Percentiles rank a stretch among this genome's conserved stretches.
phyloP scores from a whole-genome alignment of 164 flowering plant genomes.

The Platanus orientalis region DNA sequence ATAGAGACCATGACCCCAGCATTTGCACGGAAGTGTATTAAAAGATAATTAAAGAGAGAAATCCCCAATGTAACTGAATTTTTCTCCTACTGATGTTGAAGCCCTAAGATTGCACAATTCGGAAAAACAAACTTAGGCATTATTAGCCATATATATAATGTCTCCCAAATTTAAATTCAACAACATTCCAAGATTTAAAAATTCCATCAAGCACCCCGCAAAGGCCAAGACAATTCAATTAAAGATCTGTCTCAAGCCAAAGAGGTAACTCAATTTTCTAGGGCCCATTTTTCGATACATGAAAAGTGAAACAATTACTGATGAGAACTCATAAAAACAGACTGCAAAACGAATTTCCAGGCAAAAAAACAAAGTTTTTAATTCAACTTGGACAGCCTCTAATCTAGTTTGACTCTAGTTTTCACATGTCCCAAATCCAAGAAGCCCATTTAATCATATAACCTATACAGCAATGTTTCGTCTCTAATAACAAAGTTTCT shows the following conservation, averaged over 20 bases:
- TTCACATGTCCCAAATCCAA: too few relatives aligned
- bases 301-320: background rate
- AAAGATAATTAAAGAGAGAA: background rate
- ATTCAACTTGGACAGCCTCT: background rate
- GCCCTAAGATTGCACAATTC: too few relatives aligned
- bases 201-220: background rate
- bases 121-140: background rate
- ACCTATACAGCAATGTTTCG: too few relatives aligned
- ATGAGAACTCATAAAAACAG: background rate
- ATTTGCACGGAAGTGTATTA: slow-evolving; percentile 1
- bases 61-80: background rate
- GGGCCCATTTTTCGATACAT: background rate
- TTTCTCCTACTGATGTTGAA: background rate
- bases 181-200: background rate
- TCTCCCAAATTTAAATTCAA: background rate
- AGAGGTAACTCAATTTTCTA: background rate
- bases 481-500: too few relatives aligned
- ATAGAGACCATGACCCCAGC: background rate
- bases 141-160: too few relatives aligned
- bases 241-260: background rate
- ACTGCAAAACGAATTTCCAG: too few relatives aligned
- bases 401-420: background rate
- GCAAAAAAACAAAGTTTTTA: too few relatives aligned
- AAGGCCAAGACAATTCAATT: background rate
- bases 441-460: too few relatives aligned